Conservation (phyloP, 345 rosid species). For the Nephelium lappaceum region DNA sequence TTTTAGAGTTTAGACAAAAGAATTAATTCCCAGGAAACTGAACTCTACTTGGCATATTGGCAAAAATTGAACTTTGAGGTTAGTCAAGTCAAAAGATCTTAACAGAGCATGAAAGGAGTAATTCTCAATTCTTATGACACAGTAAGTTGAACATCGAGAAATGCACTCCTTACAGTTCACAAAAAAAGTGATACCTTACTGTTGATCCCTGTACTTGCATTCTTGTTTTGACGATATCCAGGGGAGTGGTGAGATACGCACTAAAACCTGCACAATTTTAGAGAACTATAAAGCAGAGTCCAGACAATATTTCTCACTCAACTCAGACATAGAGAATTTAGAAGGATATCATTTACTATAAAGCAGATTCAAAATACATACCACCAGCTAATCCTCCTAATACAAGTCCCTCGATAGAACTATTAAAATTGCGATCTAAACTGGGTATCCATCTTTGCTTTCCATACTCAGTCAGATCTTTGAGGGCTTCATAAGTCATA, state of each 20-base stretch:
- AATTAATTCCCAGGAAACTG: not conserved
- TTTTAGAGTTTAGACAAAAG: not conserved
- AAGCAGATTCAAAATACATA: constrained; percentile 40
- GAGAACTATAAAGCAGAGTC: not conserved
- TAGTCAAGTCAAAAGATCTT: not conserved
- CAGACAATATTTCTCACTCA: not conserved
- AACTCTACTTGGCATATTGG: not conserved
- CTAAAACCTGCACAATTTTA: constrained; percentile 64
- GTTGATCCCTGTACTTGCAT: constrained; percentile 89
- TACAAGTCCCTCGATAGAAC: constrained; percentile 75
- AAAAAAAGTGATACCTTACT: constrained; percentile 49
- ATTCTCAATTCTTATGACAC: not conserved
- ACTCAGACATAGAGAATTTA: constrained; percentile 8
- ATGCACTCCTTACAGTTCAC: not conserved
- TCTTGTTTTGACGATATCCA: constrained; percentile 92
- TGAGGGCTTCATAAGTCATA: constrained; percentile 79
- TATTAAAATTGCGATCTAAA: constrained; percentile 45
- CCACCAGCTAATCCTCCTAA: constrained; percentile 98
- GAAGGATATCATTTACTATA: not conserved
- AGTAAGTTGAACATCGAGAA: not conserved
- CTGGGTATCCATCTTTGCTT: constrained; percentile 52
- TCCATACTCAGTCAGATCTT: constrained; percentile 61
- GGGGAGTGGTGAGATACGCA: constrained; percentile 86
- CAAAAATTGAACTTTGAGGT: not conserved
- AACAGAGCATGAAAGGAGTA: not conserved